Percentiles rank a stretch among this genome's conserved stretches.
These are phyloP conservation scores for Jaltomata sinuosa DNA, from an alignment of 257 asterid genomes.

Conservation along the genomic window DNA sequence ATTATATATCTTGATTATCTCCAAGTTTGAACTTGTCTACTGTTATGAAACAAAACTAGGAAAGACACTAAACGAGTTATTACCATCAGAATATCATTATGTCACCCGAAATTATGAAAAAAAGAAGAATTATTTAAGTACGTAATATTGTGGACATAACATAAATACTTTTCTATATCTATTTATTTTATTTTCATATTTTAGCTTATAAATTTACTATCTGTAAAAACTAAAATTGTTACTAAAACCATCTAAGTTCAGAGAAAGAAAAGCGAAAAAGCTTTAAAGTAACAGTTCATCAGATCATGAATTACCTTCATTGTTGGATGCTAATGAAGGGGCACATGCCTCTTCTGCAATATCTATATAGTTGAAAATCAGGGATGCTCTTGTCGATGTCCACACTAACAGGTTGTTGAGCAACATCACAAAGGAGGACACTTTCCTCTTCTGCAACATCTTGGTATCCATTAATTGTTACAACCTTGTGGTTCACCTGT, in stretches of 20 bases:
- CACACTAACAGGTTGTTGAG: constrained; percentile 17
- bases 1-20: background rate
- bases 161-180: background rate
- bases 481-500: constrained; percentile 15
- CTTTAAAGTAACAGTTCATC: background rate
- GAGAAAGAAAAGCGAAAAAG: background rate
- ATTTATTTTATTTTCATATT: background rate
- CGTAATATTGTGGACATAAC: background rate
- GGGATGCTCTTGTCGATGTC: constrained; percentile 12
- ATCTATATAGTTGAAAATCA: constrained; percentile 20
- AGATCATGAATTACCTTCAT: background rate
- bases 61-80: background rate
- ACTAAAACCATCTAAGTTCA: background rate
- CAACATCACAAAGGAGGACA: constrained; percentile 20
- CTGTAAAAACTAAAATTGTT: background rate
- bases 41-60: background rate
- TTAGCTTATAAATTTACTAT: background rate
- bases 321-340: background rate
- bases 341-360: background rate
- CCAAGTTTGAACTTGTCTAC: background rate
- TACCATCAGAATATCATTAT: background rate
- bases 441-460: constrained; percentile 11
- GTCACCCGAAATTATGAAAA: background rate
- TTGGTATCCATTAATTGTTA: constrained; percentile 17
- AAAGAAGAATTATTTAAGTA: background rate